phyloP scores from a whole-genome alignment of 2,329 filamentous ascomycete genomes.

The Cytospora paraplurivora region DNA sequence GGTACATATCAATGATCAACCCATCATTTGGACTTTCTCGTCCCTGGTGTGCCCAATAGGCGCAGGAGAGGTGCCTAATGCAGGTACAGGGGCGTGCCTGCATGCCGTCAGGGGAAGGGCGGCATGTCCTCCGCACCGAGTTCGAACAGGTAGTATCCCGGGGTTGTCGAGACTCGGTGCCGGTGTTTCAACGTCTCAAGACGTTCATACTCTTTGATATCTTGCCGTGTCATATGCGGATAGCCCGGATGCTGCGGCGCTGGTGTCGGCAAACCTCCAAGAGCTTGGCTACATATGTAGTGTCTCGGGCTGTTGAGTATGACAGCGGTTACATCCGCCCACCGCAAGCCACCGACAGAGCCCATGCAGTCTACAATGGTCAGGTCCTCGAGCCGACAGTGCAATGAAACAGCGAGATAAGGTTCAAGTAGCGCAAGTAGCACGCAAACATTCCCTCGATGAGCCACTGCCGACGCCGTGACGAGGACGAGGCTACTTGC shows the following conservation, averaged over 20 bases:
- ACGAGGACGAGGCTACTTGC: not conserved
- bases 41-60: not conserved
- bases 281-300: not conserved
- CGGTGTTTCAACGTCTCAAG: not conserved
- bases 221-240: not conserved
- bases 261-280: not conserved
- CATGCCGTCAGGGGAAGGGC: not conserved
- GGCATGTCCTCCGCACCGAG: too few species aligned
- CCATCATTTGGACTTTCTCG: not conserved
- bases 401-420: not conserved
- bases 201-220: not conserved
- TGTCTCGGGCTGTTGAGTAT: slow-evolving; percentile 11
- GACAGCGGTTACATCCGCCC: slow-evolving; percentile 17
- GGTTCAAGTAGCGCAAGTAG: not conserved
- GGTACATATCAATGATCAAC: not conserved
- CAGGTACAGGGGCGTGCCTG: not conserved
- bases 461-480: not conserved
- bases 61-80: not conserved
- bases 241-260: slow-evolving; percentile 3
- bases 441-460: not conserved
- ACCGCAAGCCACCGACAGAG: not conserved
- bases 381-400: not conserved
- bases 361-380: not conserved
- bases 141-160: not conserved
- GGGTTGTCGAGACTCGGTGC: not conserved